Base-by-base conservation (phyloP, 2,329 filamentous ascomycete genomes). In the Emergomyces pasteurianus region DNA sequence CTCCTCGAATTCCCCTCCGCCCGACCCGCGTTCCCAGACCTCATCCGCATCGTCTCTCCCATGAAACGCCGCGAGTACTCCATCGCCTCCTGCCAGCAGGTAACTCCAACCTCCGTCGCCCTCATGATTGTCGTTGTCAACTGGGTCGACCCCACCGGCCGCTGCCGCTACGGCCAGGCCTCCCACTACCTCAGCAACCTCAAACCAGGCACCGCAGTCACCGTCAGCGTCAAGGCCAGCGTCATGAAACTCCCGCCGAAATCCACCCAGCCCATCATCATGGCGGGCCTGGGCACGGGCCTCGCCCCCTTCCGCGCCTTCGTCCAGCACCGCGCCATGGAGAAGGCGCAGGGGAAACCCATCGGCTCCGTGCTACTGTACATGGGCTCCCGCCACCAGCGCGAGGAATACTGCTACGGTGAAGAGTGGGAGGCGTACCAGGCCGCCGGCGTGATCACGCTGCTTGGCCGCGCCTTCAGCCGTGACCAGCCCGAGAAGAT, bases 361-460 rank as follows among this genome's bases (percentile, higher is more conserved):
- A 96, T 99, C 67, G 94, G 94, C 59, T 80, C 90, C 50, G 94
- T 97, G 64, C 84, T 99, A 59, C 80, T 99, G 63, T 99, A 97
- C 82, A 92, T 99, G 80, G 94, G 94, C 65, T 92, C 91, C 21
- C 92, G 94, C 59, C 92, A 96, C 81, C 91, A 96, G 80, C 90
- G 92, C 66, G 94, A 99, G 78, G 94, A 99, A 78, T 99, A 99
- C 77, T 86, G 96, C 63, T 99, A 97, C 72, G 94, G 94, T 64
- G 94, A 99, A 76, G 94, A 99, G 76, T 99, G 94, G 94, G 94
- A 99, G 76, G 94, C 94, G 0, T 99, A 99, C 77, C 85, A 94
- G 71, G 92, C 92, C 63, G 91, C 94, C 0, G 94, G 94, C 58
- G 90, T 99, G 68, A 92, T 99, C 73, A 99, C 94, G 0, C 83